Evolutionary conservation across 148 eudicot genomes (phyloP).

Genomic region (Camellia sinensis): DNA sequence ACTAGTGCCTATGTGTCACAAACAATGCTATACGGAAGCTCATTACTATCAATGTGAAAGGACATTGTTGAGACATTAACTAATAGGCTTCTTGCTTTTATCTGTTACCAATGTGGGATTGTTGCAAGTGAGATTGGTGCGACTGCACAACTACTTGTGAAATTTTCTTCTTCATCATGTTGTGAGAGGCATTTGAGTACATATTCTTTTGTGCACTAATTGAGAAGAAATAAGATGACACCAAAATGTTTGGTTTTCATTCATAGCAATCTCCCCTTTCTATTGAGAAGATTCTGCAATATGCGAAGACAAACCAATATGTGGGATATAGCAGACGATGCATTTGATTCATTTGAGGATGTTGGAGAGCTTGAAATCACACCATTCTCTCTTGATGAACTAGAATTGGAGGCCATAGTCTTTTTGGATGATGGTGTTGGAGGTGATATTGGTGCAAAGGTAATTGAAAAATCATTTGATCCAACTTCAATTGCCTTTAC

Average conservation of each 20-base stretch:
- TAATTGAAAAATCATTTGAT: no score
- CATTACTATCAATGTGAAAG: no score
- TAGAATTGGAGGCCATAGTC: not conserved
- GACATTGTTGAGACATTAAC: no score
- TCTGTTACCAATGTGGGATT: no score
- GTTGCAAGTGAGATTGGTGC: no score
- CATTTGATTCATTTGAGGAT: not conserved
- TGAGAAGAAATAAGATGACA: not conserved
- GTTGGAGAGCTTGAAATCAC: not conserved
- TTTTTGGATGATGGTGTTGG: not conserved
- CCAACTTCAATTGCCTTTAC: no score
- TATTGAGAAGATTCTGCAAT: not conserved
- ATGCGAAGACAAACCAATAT: not conserved
- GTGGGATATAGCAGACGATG: not conserved
- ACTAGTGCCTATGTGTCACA: no score
- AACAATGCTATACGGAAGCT: no score
- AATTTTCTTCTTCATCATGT: not conserved
- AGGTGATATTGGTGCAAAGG: not conserved
- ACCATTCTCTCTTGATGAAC: not conserved
- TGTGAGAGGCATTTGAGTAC: not conserved
- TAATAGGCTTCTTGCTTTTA: no score
- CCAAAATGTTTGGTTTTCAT: not conserved
- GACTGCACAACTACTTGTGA: no score
- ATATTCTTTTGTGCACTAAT: not conserved
- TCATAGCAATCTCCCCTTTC: not conserved